Base-by-base conservation (phyloP, 495 filamentous ascomycete genomes). In the Penicillium tannophilum region DNA sequence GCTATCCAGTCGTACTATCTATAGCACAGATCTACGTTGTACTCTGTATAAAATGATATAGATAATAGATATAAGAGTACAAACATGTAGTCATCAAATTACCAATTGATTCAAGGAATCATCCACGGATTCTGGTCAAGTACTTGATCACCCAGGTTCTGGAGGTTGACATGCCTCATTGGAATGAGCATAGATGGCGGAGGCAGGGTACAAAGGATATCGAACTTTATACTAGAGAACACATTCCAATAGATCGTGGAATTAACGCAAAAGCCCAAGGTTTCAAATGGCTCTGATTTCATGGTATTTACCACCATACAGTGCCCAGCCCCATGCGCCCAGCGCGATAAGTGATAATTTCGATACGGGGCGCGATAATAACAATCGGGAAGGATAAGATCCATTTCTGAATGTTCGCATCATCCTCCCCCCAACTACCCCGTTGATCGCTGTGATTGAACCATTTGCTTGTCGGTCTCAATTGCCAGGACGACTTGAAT, bases 361-460 rank as follows among this genome's bases (percentile, higher is more conserved):
- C 52, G 61, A 63, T 63, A 65, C 54, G 47, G 44, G 41, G 52
- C 60, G 56, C 56, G 60, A 66, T 64, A 64, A 64, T 61, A 67
- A 61, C 48, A 64, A 52, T 56, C 61, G 52, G 50, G 30, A 35
- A 52, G 63, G 61, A 67, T 64, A 67, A 63, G 64, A 63, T 54
- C 52, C 19, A 42, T 45, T 63, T 60, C 60, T 65, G 33, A 35
- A 53, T 59, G 55, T 59, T 64, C 55, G 24, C 58, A 45, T 53
- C 52, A 31, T 46, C 56, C 46, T 33, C 12, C 24, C 36, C 6
- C 54, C 30, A 14, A 43, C 47, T 20, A 30, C 35, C 41, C 42
- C 41, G 30, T 45, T 49, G 48, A 56, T 60, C 53, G 24, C 43
- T 28, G 28, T 28, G 43, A 46, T 23, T 49, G 16, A 17, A 49